Evolutionary conservation across 345 rosid genomes (phyloP).

Genomic region (Litchi chinensis): DNA sequence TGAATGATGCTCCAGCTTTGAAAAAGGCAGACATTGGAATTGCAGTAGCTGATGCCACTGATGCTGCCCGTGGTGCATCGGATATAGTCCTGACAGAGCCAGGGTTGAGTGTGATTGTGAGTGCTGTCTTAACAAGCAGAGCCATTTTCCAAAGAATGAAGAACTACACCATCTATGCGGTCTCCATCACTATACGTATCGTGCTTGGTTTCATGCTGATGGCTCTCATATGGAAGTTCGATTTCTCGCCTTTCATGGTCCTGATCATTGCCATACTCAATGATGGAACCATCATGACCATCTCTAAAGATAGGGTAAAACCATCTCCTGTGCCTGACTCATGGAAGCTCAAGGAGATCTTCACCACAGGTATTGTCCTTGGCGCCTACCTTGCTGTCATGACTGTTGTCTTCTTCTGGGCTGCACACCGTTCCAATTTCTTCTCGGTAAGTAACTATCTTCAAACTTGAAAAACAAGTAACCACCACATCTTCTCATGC

Average conservation of each 20-base stretch:
- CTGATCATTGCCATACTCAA: slow-evolving; percentile 84
- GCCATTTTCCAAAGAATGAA: slow-evolving; percentile 98
- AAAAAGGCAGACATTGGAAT: slow-evolving; percentile 96
- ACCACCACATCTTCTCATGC: background rate
- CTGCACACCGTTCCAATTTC: slow-evolving; percentile 60
- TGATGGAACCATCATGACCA: slow-evolving; percentile 89
- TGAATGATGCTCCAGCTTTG: slow-evolving; percentile 95
- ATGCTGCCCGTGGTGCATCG: slow-evolving; percentile 91
- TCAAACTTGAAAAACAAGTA: background rate
- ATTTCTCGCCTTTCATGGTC: slow-evolving; percentile 97
- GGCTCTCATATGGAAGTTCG: slow-evolving; percentile 92
- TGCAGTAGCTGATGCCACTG: slow-evolving; percentile 98
- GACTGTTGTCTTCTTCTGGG: slow-evolving; percentile 93
- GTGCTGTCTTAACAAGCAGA: slow-evolving; percentile 91
- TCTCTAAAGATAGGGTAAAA: slow-evolving; percentile 80
- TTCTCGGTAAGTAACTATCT: slow-evolving; percentile 56
- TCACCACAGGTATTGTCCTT: slow-evolving; percentile 79
- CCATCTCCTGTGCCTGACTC: slow-evolving; percentile 86
- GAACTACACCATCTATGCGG: slow-evolving; percentile 97
- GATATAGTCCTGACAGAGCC: slow-evolving; percentile 95
- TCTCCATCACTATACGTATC: slow-evolving; percentile 86
- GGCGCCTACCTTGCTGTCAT: slow-evolving; percentile 82
- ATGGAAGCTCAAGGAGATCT: slow-evolving; percentile 90
- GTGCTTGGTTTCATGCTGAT: slow-evolving; percentile 84
- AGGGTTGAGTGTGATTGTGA: slow-evolving; percentile 90